Percentiles rank a stretch among this genome's conserved stretches.
Evolutionary conservation across 2,329 filamentous ascomycete species (phyloP).

Genomic region (Aspergillus fijiensis): DNA sequence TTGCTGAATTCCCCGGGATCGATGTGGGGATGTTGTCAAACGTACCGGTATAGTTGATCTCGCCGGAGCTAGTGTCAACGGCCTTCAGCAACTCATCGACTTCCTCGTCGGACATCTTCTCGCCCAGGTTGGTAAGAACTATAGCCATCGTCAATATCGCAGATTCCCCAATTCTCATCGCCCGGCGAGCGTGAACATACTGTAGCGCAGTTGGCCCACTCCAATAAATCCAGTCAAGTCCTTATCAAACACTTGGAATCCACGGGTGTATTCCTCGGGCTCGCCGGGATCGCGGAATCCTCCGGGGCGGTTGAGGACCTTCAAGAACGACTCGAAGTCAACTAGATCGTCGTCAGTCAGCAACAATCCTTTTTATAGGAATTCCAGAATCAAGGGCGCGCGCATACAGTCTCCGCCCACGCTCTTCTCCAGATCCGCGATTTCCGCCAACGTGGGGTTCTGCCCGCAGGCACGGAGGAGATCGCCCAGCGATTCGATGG

Average conservation of each 20-base stretch:
- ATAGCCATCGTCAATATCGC: slow-evolving; percentile 4
- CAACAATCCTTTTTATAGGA: not conserved
- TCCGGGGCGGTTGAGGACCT: slow-evolving; percentile 93
- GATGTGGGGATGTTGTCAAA: slow-evolving; percentile 9
- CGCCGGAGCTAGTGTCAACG: slow-evolving; percentile 90
- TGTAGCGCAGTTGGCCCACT: slow-evolving; percentile 94
- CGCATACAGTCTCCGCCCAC: slow-evolving; percentile 87
- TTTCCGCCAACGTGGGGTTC: slow-evolving; percentile 94
- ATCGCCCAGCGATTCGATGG: slow-evolving; percentile 83
- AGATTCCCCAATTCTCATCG: not conserved
- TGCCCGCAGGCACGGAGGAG: slow-evolving; percentile 94
- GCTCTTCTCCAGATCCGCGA: slow-evolving; percentile 85
- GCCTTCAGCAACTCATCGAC: slow-evolving; percentile 98
- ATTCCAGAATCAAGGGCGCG: slow-evolving; percentile 26
- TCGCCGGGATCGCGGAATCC: slow-evolving; percentile 98
- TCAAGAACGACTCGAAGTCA: slow-evolving; percentile 96
- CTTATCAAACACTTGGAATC: slow-evolving; percentile 99
- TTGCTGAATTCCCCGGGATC: not conserved
- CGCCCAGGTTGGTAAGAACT: slow-evolving; percentile 93
- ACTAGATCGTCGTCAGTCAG: slow-evolving; percentile 55
- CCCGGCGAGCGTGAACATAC: slow-evolving; percentile 34
- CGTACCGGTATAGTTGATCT: slow-evolving; percentile 96
- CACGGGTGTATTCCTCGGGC: slow-evolving; percentile 96
- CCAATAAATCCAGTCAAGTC: slow-evolving; percentile 98
- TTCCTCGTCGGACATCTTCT: slow-evolving; percentile 99